phyloP scores from a whole-genome alignment of 1,284 basidiomycete species.

The Cryptococcus hybrid region DNA sequence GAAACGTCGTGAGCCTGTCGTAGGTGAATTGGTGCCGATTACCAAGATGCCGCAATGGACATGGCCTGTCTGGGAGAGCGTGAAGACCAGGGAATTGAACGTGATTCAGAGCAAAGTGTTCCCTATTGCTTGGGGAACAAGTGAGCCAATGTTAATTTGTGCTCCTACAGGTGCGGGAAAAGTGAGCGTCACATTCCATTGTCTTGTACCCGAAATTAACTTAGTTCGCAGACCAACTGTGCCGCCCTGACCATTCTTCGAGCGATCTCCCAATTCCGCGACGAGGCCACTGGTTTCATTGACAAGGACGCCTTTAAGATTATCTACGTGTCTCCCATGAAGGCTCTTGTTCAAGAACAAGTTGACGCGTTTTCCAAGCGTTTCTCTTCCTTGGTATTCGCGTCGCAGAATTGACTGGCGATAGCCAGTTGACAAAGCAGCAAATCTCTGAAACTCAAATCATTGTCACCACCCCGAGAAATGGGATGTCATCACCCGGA shows the following conservation, averaged over 20 bases:
- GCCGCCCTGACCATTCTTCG: constrained; percentile 92
- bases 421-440: constrained; percentile 96
- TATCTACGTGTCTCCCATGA: constrained; percentile 95
- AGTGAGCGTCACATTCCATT: constrained; percentile 53
- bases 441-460: constrained; percentile 98
- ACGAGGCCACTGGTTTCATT: constrained; percentile 78
- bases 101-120: constrained; percentile 91
- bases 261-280: constrained; percentile 79
- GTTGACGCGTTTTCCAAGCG: constrained; percentile 87
- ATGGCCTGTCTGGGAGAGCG: constrained; percentile 70
- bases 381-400: constrained; percentile 86
- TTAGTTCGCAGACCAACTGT: constrained; percentile 77
- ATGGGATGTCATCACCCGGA: constrained; percentile 99
- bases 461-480: constrained; percentile 99
- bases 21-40: constrained; percentile 73
- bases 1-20: constrained; percentile 65
- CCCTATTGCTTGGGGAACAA: constrained; percentile 89
- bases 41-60: constrained; percentile 82
- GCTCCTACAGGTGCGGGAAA: constrained; percentile 99
- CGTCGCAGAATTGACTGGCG: constrained; percentile 94
- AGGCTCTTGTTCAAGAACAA: constrained; percentile 96
- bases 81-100: constrained; percentile 61
- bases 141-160: constrained; percentile 93
- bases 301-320: constrained; percentile 94
- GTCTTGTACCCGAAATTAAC: constrained; percentile 2